Percentiles rank a stretch among this genome's conserved stretches.
Evolutionary conservation across 345 rosid genomes (phyloP).

Genomic region (Gossypium bickii): DNA sequence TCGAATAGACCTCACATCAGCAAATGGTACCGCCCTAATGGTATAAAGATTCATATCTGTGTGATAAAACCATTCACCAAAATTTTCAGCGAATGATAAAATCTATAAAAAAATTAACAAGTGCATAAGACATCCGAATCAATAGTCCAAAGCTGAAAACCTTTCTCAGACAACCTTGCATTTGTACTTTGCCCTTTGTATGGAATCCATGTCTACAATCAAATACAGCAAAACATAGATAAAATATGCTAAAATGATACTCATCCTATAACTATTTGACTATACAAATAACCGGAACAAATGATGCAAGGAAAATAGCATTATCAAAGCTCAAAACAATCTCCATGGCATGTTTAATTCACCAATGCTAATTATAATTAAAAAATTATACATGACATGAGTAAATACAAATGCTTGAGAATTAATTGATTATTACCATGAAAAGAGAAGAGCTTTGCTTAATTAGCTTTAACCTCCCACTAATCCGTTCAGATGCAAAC

Average conservation of each 20-base stretch:
- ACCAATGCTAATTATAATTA: neutral
- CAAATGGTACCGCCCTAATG: slow-evolving; percentile 67
- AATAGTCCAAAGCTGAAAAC: slow-evolving; percentile 29
- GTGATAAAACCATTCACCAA: slow-evolving; percentile 22
- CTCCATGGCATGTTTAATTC: neutral
- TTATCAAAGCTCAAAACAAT: neutral
- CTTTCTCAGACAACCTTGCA: slow-evolving; percentile 76
- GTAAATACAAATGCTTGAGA: neutral
- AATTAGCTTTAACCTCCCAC: slow-evolving; percentile 84
- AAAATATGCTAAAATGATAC: neutral
- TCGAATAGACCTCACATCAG: slow-evolving; percentile 77
- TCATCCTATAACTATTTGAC: neutral
- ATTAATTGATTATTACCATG: slow-evolving; percentile 44
- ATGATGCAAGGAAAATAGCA: no score
- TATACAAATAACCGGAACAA: neutral
- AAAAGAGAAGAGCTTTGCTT: slow-evolving; percentile 70
- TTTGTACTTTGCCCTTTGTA: slow-evolving; percentile 70
- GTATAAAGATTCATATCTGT: slow-evolving; percentile 87
- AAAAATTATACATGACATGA: neutral
- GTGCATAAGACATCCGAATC: neutral
- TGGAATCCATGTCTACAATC: slow-evolving; percentile 82
- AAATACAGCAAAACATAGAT: neutral
- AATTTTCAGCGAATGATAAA: neutral
- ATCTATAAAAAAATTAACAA: neutral
- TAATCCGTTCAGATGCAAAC: slow-evolving; percentile 80